Conservation (phyloP, 192 early-diverging fungal genomes). For the Linnemannia elongata region DNA sequence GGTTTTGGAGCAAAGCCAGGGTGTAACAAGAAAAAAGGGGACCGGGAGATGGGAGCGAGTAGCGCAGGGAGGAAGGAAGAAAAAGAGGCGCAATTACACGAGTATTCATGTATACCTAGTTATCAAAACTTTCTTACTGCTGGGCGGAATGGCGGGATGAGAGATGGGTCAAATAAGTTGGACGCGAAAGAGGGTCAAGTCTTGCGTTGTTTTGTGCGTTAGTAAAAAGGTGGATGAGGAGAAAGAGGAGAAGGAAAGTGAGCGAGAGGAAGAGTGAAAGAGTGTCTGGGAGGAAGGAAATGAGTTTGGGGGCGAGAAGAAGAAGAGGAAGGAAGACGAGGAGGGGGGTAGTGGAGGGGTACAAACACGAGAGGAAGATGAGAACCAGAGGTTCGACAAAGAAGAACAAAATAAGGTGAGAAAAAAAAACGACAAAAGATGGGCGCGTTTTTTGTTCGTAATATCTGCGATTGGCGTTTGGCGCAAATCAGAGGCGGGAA, state of each 20-base stretch:
- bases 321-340: background rate
- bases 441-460: background rate
- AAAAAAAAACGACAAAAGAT: background rate
- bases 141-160: background rate
- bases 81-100: background rate
- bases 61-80: background rate
- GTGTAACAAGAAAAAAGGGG: background rate
- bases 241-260: background rate
- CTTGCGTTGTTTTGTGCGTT: background rate
- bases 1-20: background rate
- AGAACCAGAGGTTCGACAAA: too few species aligned
- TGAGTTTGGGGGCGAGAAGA: background rate
- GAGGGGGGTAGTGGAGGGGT: background rate
- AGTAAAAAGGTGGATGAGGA: background rate
- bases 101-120: background rate
- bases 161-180: background rate
- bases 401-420: too few species aligned
- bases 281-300: background rate
- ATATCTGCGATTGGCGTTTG: background rate
- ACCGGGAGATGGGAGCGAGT: background rate
- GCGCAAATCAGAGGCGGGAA: background rate
- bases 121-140: background rate
- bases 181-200: background rate
- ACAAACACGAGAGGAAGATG: background rate
- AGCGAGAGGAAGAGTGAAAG: background rate